A percentile compares a stretch with the other conserved stretches of the same genome.
Evolutionary conservation across 257 asterid genomes (phyloP).

Genomic region (Vinca minor): DNA sequence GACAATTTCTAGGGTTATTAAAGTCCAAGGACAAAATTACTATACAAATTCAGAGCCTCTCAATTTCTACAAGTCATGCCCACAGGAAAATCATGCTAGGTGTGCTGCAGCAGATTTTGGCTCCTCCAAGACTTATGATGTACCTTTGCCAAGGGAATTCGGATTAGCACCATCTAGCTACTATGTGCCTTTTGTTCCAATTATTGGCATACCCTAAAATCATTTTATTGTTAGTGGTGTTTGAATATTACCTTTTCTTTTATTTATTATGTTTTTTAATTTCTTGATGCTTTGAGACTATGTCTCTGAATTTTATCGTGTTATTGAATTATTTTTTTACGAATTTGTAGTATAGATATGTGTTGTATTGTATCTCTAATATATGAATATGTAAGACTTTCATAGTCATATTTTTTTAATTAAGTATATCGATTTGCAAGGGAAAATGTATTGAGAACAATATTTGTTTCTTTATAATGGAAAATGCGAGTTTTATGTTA

Average conservation of each 20-base stretch:
- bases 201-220: conserved; percentile 75
- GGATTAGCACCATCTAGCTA: conserved; percentile 83
- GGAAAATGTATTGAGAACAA: background rate
- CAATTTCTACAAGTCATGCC: conserved; percentile 52
- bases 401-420: too few species aligned
- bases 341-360: background rate
- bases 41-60: conserved; percentile 50
- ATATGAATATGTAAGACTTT: background rate
- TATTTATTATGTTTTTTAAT: too few species aligned
- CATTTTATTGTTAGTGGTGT: too few species aligned
- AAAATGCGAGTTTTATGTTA: background rate
- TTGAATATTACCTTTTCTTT: too few species aligned
- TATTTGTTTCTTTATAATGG: background rate
- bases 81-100: conserved; percentile 27
- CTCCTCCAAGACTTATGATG: conserved; percentile 69
- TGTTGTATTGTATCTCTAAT: too few species aligned
- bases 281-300: background rate
- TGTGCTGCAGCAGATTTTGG: conserved; percentile 38
- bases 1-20: conserved; percentile 21
- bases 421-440: background rate
- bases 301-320: too few species aligned
- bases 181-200: conserved; percentile 69
- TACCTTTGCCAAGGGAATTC: conserved; percentile 79
- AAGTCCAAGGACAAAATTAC: conserved; percentile 20
- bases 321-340: too few species aligned